Base-by-base conservation (phyloP, 345 rosid species). In the Tarenaya hassleriana region DNA sequence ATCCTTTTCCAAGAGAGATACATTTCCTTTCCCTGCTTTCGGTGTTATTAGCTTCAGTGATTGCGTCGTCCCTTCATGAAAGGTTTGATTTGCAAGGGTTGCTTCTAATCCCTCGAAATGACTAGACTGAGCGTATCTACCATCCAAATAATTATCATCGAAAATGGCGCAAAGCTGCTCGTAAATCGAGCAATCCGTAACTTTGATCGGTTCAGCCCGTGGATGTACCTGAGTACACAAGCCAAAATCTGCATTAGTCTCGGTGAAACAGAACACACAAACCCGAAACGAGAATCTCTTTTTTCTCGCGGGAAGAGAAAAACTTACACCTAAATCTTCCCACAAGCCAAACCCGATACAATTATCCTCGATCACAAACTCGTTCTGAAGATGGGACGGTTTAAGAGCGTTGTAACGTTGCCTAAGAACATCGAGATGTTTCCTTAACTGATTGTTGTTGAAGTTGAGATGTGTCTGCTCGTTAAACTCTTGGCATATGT, bases 101-200 rank as follows among this genome's bases (percentile, higher is more conserved):
- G 77, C 86, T n/a, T 78, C 88, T 55, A 78, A 61, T 7, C 75
- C 86, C 56, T 82, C 87, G 55, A 82, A 88, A 65, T 85, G 89
- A 69, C 95, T 88, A 31, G 97, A 88, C 68, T 81, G 95, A 51
- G 97, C 97, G 62, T 82, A 88, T 56, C 72, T 80, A 32, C 97
- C 97, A 50, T 75, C 80, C 16, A 68, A 69, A 15, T 78, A 77
- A 55, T 80, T 60, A 58, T 88, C 89, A 7, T 66, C 61, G 66
- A 82, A 88, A 45, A 88, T 88, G 17, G 72, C 56, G 62, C 83
- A 71, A 31, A 88, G 80, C 68, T 88, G 95, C 13, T 78, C 84
- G 33, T 77, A 84, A 46, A n/a, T 84, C n/a, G 84, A 83, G 8
- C 84, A 78, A 14, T 80, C 86, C 74, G 78, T 80, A 39, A 66